Base-by-base conservation (phyloP, 306 rosid genomes). In the Lotus japonicus region DNA sequence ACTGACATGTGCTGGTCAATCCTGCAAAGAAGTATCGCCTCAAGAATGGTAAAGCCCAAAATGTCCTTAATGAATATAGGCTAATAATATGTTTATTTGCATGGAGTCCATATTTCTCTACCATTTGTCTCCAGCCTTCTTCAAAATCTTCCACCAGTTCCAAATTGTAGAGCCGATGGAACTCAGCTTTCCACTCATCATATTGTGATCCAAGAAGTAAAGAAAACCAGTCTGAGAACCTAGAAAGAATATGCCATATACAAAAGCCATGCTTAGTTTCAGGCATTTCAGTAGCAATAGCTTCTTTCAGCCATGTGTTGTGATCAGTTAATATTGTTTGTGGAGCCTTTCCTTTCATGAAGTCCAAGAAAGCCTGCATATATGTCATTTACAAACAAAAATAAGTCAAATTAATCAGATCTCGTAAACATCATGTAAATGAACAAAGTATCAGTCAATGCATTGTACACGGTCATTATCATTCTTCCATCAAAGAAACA, bases 221-320 rank as follows among this genome's bases (percentile, higher is more conserved):
- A 68, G 88, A 91, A 81, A 88, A 86, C 96, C 97, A 88, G 67
- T 88, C 95, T 51, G 92, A 88, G 81, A 91, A 91, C 76, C 86
- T 91, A 2, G 90, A 82, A 60, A 86, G 70, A 42, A 91, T 85
- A 70, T 88, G 89, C 96, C 92, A 91, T 71, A 88, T 78, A 82
- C 96, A 88, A 78, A 91, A 91, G 72, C 89, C 92, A 17, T 88
- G 92, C 56, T 82, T 84, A 16, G 88, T 83, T 67, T 82, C 88
- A 35, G 91, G 89, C 88, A 86, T 71, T 82, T 80, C 92, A 39
- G 70, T 80, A 61, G 87, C 83, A 69, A 91, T 80, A 65, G 96
- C 91, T 68, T 86, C 97, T 81, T 91, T 91, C 74, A 88, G 92
- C 97, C 97, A 91, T 66, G 79, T 81, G 81, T 86, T 91, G 61